Base-by-base conservation (phyloP, 108 stramenopile species). In the Cyclotella kingstonii region DNA sequence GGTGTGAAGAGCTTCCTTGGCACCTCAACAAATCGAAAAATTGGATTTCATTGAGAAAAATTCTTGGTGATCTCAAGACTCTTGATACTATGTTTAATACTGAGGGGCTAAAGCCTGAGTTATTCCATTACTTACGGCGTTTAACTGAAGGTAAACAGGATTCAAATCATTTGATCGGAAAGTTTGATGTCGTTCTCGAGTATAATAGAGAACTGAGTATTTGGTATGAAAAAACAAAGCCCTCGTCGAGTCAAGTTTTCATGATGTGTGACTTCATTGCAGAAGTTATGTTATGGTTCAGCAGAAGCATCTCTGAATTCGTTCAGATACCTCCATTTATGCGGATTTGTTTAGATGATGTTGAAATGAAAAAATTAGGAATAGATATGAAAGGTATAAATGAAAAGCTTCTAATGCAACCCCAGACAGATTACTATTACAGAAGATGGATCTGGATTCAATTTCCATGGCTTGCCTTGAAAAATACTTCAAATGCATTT, bases 1-100 rank as follows among this genome's bases (percentile, higher is more conserved):
- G 72, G n/a, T 85, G 84, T 51, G 86, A 89, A 34, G 88, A 89
- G 66, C 54, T 87, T 1, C 86, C 88, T 0, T 89, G 88, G 88
- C 88, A 89, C 60, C 74, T 87, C 26, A 64, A 79, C 38, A 79
- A 79, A 42, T 85, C 80, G 48, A 76, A 58, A 38, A 70, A 59
- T 26, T 84, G 84, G 82, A 43, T 63, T 3, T 51, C 63, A 8
- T 59, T 89, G 45, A 81, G 73, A 39, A 62, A 68, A 50, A 40
- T 70, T 21, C 46, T 89, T 23, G 77, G 73, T 12, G 81, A 86
- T 39, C 54, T 89, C 40, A 40, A 68, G 9, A 78, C 80, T 1
- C 79, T 89, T 31, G 84, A 89, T 54, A 63, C 57, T 10, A 78
- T 82, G 81, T 81, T 41, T 60, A 43, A 76, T 38, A 70, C 54